Base-by-base conservation (phyloP, 768 basidiomycete species). In the Boletus bicolor region DNA sequence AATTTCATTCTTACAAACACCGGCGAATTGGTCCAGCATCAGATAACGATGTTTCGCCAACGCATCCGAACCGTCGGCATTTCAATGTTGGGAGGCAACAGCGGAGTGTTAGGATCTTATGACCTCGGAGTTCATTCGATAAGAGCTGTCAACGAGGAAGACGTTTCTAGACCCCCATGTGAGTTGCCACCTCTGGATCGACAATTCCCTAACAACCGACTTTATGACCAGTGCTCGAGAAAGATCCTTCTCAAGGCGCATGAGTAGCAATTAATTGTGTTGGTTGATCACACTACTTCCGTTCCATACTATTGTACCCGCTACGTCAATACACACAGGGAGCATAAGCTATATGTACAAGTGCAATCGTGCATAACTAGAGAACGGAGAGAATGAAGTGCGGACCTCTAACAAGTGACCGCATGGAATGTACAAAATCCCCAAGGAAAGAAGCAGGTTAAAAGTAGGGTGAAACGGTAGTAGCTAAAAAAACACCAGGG, bases 121-220 rank as follows among this genome's bases (percentile, higher is more conserved):
- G 93, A 95, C 61, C 80, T 96, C 0, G 89, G 88, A 4, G 78
- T 95, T 44, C 89, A 92, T 61, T 84, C 82, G 2, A 89, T 96
- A 54, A 79, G 86, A 51, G 82, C 88, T n/a, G 86, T 91, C 28
- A 91, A 92, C 55, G 82, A 89, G 49, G 86, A 86, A 61, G 86
- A 89, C 63, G 72, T 77, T 53, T 66, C 71, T 5, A 68, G 58
- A 41, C 67, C 58, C 21, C 66, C 63, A 52, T 42, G 76, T 74
- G 58, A 62, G 74, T 55, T 35, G 0, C 1, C 11, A 34, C n/a
- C 45, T 49, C 34, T 30, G 38, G 17, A 50, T 51, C 32, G n/a
- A 43, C 24, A 24, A 21, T 38, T 24, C 21, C 6, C 32, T 44
- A 17, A 53, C 21, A 15, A 42, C 43, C 28, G 15, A 21, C 12